Base-by-base conservation (phyloP, 2,329 filamentous ascomycete genomes). In the Claviceps citrina region DNA sequence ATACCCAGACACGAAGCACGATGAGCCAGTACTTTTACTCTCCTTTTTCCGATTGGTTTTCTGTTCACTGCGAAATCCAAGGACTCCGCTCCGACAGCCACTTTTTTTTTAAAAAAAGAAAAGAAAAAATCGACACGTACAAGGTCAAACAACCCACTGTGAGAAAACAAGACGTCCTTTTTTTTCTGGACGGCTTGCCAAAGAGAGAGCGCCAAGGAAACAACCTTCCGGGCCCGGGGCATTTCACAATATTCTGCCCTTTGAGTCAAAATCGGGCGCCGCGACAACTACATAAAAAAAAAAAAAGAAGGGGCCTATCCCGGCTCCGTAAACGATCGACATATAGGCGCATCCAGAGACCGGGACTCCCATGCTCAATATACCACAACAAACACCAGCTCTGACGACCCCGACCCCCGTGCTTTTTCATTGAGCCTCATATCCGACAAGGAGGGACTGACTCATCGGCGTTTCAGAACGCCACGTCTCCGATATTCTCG, bases 401-500 rank as follows among this genome's bases (percentile, higher is more conserved):
- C 12, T 22, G 18, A 22, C n/a, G n/a, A 15, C 16, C 8, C 16
- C 6, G 7, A 16, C n/a, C 22, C 9, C 24, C 16, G 26, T 10
- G 10, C 13, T 27, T 20, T n/a, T n/a, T n/a, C n/a, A n/a, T n/a
- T n/a, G n/a, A 9, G 7, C 30, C 25, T 25, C 9, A 20, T 7
- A 16, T 10, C 5, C 24, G 15, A 13, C 7, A 13, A 10, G 8
- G n/a, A n/a, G n/a, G n/a, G n/a, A n/a, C n/a, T n/a, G n/a, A n/a
- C n/a, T n/a, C n/a, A n/a, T n/a, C n/a, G n/a, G n/a, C 12, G 7
- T 24, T 30, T 37, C 30, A 85, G 26, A 89, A 59, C 20, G 81
- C 70, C 30, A 81, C 70, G 57, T 91, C 84, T 13, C 81, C 84
- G 43, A 77, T 67, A 48, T 81, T 82, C 64, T 94, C 86, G 22